Conservation (phyloP, 257 asterid genomes). For the Penstemon eatonii region DNA sequence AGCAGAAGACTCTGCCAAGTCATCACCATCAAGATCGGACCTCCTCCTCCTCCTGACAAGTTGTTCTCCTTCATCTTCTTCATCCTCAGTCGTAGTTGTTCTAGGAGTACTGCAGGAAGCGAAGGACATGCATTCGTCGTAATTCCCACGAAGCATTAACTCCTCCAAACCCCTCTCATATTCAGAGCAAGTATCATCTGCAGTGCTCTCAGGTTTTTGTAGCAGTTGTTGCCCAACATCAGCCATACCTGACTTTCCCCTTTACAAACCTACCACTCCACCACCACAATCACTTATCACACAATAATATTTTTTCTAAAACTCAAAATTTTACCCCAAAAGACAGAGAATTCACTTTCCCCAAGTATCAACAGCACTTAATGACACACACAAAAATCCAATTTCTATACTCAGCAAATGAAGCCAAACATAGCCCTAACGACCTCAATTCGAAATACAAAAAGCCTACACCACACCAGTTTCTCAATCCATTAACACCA, state of each 20-base stretch:
- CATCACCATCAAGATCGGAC: slow-evolving; percentile 92
- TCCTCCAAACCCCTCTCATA: slow-evolving; percentile 90
- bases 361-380: slow-evolving; percentile 30
- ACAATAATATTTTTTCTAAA: slow-evolving; percentile 18
- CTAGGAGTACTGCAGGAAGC: slow-evolving; percentile 86
- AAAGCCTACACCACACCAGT: slow-evolving; percentile 31
- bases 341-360: slow-evolving; percentile 26
- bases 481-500: slow-evolving; percentile 38
- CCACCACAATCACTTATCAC: slow-evolving; percentile 33
- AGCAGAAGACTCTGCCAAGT: slow-evolving; percentile 92
- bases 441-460: slow-evolving; percentile 36
- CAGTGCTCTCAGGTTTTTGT: slow-evolving; percentile 85
- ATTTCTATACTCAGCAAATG: slow-evolving; percentile 30
- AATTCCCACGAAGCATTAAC: slow-evolving; percentile 78
- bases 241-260: slow-evolving; percentile 48
- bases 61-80: slow-evolving; percentile 77
- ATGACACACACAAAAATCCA: slow-evolving; percentile 46
- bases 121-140: slow-evolving; percentile 87
- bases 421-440: slow-evolving; percentile 43
- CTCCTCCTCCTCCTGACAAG: slow-evolving; percentile 82
- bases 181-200: slow-evolving; percentile 56
- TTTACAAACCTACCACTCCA: slow-evolving; percentile 36
- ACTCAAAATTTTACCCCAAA: slow-evolving; percentile 24
- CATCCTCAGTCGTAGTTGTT: slow-evolving; percentile 63
- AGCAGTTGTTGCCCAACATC: slow-evolving; percentile 74